Conservation (phyloP, 225 moss, liverwort and hornwort species). For the Sphagnum contortum region DNA sequence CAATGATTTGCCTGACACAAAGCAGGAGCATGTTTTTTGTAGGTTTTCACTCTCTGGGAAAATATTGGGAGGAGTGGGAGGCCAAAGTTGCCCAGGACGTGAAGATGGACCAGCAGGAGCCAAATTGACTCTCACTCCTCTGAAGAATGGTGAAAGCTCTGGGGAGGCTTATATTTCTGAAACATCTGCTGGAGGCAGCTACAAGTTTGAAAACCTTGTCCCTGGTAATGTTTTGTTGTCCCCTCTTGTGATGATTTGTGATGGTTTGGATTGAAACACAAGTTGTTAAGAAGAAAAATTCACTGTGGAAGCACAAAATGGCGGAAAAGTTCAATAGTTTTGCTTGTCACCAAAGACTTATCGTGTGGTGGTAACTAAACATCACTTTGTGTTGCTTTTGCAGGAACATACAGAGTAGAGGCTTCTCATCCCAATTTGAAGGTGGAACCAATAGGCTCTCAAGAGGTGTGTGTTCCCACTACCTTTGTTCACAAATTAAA, state of each 20-base stretch:
- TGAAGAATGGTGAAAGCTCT: conserved; percentile 12
- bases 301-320: too few species aligned
- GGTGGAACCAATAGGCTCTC: conserved; percentile 45
- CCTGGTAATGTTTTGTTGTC: conserved; percentile 26
- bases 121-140: conserved; percentile 26
- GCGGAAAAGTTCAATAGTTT: too few species aligned
- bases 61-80: conserved; percentile 57
- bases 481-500: background rate
- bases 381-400: background rate
- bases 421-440: conserved; percentile 55
- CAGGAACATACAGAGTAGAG: conserved; percentile 50
- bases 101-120: conserved; percentile 70
- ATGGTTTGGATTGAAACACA: too few species aligned
- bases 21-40: background rate
- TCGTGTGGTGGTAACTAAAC: too few species aligned
- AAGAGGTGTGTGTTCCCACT: conserved; percentile 27
- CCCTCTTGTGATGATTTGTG: background rate
- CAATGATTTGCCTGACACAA: background rate
- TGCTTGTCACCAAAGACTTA: too few species aligned
- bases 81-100: conserved; percentile 41
- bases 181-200: conserved; percentile 57
- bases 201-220: conserved; percentile 61
- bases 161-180: conserved; percentile 17
- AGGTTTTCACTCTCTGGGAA: conserved; percentile 67
- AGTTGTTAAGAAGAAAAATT: too few species aligned